A percentile compares a stretch with the other conserved stretches of the same genome.
phyloP scores from a whole-genome alignment of 192 early-diverging fungal species.

The Coemansia sp. region DNA sequence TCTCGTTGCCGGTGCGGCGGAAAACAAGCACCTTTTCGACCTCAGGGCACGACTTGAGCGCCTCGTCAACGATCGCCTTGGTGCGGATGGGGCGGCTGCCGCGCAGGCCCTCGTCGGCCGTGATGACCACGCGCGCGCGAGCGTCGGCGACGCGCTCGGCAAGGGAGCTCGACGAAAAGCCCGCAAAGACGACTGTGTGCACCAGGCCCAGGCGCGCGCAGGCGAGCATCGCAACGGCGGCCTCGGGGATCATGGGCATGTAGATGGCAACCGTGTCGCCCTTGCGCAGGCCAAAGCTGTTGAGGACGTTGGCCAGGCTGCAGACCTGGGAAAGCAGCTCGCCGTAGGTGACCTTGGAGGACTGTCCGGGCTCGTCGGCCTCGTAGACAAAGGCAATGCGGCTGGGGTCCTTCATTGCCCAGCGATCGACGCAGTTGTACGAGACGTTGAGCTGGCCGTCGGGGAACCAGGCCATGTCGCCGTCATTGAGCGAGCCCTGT shows the following conservation, averaged over 20 bases:
- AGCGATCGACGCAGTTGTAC: constrained; percentile 95
- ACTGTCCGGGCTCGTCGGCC: constrained; percentile 81
- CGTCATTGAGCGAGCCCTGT: constrained; percentile 72
- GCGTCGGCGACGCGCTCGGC: constrained; percentile 89
- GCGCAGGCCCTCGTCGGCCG: constrained; percentile 91
- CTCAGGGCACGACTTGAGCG: constrained; percentile 69
- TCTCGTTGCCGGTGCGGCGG: constrained; percentile 78
- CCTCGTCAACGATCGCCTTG: constrained; percentile 93
- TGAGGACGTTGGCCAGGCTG: constrained; percentile 81
- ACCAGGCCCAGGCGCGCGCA: constrained; percentile 90
- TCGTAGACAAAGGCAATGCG: constrained; percentile 84
- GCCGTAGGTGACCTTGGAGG: constrained; percentile 76
- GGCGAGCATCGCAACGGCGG: constrained; percentile 87
- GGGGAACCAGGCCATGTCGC: constrained; percentile 92
- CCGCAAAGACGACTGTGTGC: constrained; percentile 96
- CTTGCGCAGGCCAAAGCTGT: constrained; percentile 78
- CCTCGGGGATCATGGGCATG: constrained; percentile 97
- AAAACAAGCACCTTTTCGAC: constrained; percentile 86
- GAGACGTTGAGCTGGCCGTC: constrained; percentile 90
- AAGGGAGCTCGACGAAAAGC: constrained; percentile 89
- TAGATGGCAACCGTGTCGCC: constrained; percentile 96
- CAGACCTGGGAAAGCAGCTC: constrained; percentile 81
- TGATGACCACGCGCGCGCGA: constrained; percentile 77
- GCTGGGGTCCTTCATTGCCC: constrained; percentile 73
- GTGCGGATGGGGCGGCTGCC: constrained; percentile 84